Evolutionary conservation across 164 flowering plant species (phyloP).

Genomic region (Macadamia integrifolia): DNA sequence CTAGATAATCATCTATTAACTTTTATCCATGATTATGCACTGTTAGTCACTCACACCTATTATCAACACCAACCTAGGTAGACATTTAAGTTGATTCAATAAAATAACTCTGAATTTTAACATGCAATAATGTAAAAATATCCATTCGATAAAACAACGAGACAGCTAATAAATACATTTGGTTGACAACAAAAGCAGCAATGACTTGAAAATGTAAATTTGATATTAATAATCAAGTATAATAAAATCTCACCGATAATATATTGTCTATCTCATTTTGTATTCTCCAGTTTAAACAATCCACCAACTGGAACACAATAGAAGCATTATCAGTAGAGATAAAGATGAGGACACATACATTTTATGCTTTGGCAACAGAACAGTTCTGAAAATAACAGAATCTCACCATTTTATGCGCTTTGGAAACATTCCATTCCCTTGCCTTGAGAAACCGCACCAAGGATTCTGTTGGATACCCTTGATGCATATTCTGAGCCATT

Average conservation of each 20-base stretch:
- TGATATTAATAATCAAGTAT: background rate
- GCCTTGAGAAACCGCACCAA: conserved; percentile 83
- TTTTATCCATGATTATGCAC: too few relatives aligned
- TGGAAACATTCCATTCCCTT: conserved; percentile 80
- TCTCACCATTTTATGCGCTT: conserved; percentile 85
- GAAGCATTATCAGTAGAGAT: conserved; percentile 4
- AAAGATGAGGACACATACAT: background rate
- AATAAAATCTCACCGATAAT: conserved; percentile 53
- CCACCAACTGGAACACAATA: conserved; percentile 52
- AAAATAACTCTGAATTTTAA: background rate
- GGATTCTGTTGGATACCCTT: conserved; percentile 62
- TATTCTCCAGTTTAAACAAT: conserved; percentile 81
- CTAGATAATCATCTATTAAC: too few relatives aligned
- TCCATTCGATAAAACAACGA: background rate
- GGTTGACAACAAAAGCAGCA: too few relatives aligned
- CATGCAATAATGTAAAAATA: background rate
- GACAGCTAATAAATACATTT: background rate
- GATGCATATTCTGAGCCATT: conserved; percentile 67
- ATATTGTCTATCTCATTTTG: conserved; percentile 79
- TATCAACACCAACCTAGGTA: too few relatives aligned
- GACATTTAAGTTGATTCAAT: too few relatives aligned
- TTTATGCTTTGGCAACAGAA: too few relatives aligned
- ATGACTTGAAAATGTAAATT: too few relatives aligned
- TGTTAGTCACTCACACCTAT: too few relatives aligned
- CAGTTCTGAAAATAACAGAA: background rate